A percentile compares a stretch with the other conserved stretches of the same genome.
Conservation (phyloP, 108 stramenopile genomes). For the Skeletonema menzelii region DNA sequence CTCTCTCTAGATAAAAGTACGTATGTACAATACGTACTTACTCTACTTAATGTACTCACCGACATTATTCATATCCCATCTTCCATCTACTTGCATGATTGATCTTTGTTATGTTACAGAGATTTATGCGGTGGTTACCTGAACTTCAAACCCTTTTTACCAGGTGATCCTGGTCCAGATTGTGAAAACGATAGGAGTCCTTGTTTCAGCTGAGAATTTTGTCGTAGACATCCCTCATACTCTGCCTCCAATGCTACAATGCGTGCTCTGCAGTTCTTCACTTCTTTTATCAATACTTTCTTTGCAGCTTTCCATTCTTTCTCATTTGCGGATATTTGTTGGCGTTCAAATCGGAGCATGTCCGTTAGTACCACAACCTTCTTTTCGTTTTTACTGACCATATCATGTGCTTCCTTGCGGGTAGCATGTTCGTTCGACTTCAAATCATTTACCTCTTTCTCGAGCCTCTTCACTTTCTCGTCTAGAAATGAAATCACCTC, state of each 20-base stretch:
- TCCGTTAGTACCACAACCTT: conserved; percentile 72
- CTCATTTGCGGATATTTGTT: conserved; percentile 68
- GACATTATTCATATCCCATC: no score
- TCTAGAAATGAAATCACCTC: conserved; percentile 92
- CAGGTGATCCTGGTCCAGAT: conserved; percentile 1
- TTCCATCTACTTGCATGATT: no score
- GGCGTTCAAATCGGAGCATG: conserved; percentile 81
- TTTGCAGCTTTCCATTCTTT: conserved; percentile 79
- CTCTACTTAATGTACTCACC: no score
- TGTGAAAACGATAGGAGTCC: conserved; percentile 21
- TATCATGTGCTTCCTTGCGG: conserved; percentile 42
- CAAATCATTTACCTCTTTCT: conserved; percentile 40
- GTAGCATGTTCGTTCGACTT: conserved; percentile 42
- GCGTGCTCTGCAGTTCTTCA: conserved; percentile 77
- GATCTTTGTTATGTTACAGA: no score
- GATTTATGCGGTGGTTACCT: background rate
- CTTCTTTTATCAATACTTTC: conserved; percentile 86
- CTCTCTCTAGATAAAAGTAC: no score
- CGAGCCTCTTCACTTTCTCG: conserved; percentile 75
- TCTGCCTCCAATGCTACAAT: conserved; percentile 77
- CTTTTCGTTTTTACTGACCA: conserved; percentile 50
- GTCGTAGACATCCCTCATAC: conserved; percentile 63
- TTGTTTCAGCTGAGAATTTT: conserved; percentile 71
- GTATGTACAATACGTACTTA: no score
- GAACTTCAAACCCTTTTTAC: conserved; percentile 27